A percentile compares a stretch with the other conserved stretches of the same genome.
Evolutionary conservation across 164 flowering plant genomes (phyloP).

Genomic region (Macadamia integrifolia): DNA sequence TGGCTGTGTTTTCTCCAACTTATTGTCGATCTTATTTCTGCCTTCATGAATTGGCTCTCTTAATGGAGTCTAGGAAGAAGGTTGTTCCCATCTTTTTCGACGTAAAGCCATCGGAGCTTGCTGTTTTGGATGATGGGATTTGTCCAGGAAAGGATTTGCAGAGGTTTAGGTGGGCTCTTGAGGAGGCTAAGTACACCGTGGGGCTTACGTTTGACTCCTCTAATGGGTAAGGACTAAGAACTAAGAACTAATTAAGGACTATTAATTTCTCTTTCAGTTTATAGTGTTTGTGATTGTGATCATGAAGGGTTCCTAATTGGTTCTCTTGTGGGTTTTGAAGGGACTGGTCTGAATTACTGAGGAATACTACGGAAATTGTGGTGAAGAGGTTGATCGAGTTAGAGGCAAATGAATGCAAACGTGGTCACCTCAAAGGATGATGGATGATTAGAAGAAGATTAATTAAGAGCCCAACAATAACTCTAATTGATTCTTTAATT

Average conservation of each 20-base stretch:
- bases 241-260: too few species aligned
- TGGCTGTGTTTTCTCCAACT: slow-evolving; percentile 52
- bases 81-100: slow-evolving; percentile 58
- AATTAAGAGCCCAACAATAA: too few species aligned
- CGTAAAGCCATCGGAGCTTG: slow-evolving; percentile 60
- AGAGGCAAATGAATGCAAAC: not conserved
- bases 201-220: slow-evolving; percentile 39
- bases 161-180: slow-evolving; percentile 31
- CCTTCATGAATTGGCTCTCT: slow-evolving; percentile 49
- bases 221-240: slow-evolving; percentile 22
- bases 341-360: slow-evolving; percentile 44
- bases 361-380: slow-evolving; percentile 29
- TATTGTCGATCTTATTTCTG: slow-evolving; percentile 62
- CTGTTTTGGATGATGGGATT: slow-evolving; percentile 18
- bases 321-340: slow-evolving; percentile 12
- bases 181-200: slow-evolving; percentile 33
- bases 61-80: slow-evolving; percentile 50
- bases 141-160: slow-evolving; percentile 21
- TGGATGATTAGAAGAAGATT: too few species aligned
- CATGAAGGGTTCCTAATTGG: too few species aligned
- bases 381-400: slow-evolving; percentile 20
- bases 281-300: too few species aligned
- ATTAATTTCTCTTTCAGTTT: too few species aligned
- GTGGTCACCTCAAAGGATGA: too few species aligned
- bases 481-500: too few species aligned